Evolutionary conservation across 129 eudicot genomes (phyloP), one percentile per base, ranked within the genome.

Genomic region (Tagetes erecta): DNA sequence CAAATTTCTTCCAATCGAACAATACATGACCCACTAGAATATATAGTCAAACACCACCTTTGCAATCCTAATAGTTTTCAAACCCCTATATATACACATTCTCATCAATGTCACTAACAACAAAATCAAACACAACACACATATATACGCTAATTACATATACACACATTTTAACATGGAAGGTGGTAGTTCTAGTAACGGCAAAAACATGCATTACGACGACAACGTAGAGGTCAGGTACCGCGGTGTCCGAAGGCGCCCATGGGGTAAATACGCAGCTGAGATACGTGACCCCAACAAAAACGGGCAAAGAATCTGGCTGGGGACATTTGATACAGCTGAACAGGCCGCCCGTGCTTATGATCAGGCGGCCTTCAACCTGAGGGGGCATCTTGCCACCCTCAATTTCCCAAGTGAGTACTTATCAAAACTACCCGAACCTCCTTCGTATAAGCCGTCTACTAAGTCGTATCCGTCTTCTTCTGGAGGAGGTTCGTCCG

Each of bases 181-280:
- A 51, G 79, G 83, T 40, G 76, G 75, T 49, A 56, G 62, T 58
- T 67, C 83, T 10, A 77, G 79, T 37, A 73, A 76, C 41, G 85
- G 88, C 1, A 85, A 80, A 68, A 57, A 52, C 84, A 85, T 72
- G 83, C 83, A 86, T 37, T 80, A 68, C 2, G 74, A 66, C 8
- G 88, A 72, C 52, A 76, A 49, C 35, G 84, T 70, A 33, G 90
- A 90, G n/a, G 78, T 76, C 12, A 74, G 84, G n/a, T 86, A 68
- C 83, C 96, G 97, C 0, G 97, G 97, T 2, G 97, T 92, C 10
- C 63, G 97, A 65, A 67, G 80, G 72, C 77, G 97, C 77, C 96
- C 97, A 1, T 92, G 97, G 97, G 97, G 96, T 34, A 92, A 89
- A 60, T 92, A 47, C 31, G 97, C 96, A 30, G 89, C 97, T 13